Percentiles rank a stretch among this genome's conserved stretches.
These are phyloP conservation scores for Biscogniauxia sp. DNA, from an alignment of 2,329 filamentous ascomycete genomes.

Conservation along the genomic window DNA sequence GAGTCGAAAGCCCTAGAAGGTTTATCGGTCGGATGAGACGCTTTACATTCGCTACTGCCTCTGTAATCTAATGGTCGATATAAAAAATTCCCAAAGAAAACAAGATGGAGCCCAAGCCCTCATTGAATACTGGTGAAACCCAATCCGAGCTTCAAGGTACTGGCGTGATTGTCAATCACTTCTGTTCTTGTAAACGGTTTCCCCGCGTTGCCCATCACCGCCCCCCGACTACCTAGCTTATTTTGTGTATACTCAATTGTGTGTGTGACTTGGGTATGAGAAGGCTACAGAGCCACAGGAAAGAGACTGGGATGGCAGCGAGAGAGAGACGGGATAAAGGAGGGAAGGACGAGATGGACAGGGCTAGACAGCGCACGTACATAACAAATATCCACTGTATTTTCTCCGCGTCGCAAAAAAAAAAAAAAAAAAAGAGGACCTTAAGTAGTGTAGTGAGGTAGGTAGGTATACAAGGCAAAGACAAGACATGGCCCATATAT, in stretches of 20 bases:
- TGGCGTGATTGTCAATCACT: neutral
- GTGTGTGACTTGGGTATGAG: neutral
- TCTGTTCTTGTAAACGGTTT: neutral
- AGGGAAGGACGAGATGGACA: neutral
- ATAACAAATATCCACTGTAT: neutral
- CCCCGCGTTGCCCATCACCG: neutral
- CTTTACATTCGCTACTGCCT: constrained; percentile 26
- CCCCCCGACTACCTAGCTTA: neutral
- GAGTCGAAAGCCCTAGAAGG: constrained; percentile 7
- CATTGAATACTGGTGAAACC: neutral
- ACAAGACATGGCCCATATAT: neutral
- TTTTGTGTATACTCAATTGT: neutral
- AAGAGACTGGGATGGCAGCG: neutral
- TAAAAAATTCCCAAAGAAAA: constrained; percentile 11
- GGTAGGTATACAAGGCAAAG: too few species aligned
- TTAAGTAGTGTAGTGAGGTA: too few species aligned
- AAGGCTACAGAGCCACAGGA: neutral
- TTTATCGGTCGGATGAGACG: constrained; percentile 12
- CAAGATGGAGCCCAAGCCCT: neutral
- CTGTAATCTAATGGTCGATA: constrained; percentile 29
- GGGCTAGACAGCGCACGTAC: neutral
- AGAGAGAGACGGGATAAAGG: neutral
- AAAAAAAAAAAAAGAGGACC: neutral
- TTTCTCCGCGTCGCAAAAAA: neutral
- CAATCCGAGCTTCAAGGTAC: neutral